phyloP scores from a whole-genome alignment of 805 yeast species.

The Myxozyma nipponensis region DNA sequence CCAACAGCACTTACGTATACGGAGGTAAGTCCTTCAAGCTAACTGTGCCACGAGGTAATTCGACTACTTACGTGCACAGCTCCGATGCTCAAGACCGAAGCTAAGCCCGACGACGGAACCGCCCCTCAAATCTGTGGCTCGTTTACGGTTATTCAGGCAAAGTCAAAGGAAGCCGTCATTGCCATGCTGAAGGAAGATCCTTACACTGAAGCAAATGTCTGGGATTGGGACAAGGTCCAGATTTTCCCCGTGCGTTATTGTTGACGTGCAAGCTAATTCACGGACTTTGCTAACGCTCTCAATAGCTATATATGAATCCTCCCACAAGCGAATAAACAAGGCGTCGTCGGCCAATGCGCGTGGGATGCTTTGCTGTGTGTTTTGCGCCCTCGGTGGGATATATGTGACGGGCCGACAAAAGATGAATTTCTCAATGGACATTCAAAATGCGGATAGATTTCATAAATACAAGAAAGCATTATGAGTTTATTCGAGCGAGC shows the following conservation, averaged over 20 bases:
- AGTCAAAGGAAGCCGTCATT: slow-evolving; percentile 59
- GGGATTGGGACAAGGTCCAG: slow-evolving; percentile 66
- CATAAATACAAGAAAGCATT: too few species aligned
- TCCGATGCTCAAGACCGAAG: slow-evolving; percentile 6
- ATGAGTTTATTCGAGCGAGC: too few species aligned
- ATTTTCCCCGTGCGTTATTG: slow-evolving; percentile 47
- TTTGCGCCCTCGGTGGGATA: too few species aligned
- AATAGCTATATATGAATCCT: not conserved
- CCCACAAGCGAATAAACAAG: not conserved
- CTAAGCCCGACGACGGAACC: slow-evolving; percentile 12
- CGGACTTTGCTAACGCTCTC: too few species aligned
- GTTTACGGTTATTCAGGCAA: slow-evolving; percentile 58
- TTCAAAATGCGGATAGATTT: too few species aligned
- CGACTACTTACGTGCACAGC: not conserved
- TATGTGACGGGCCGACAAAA: too few species aligned
- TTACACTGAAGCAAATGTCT: slow-evolving; percentile 61
- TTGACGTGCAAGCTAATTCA: not conserved
- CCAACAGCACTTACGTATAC: slow-evolving; percentile 40
- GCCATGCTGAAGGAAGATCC: slow-evolving; percentile 61
- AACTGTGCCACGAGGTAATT: not conserved
- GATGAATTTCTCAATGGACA: too few species aligned
- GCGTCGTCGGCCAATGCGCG: too few species aligned
- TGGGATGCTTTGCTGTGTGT: too few species aligned
- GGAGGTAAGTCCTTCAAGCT: slow-evolving; percentile 30
- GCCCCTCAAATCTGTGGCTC: slow-evolving; percentile 60